A percentile compares a stretch with the other conserved stretches of the same genome.
These are phyloP conservation scores for Starmerella asiatica DNA, from an alignment of 805 yeast species.

Conservation along the genomic window DNA sequence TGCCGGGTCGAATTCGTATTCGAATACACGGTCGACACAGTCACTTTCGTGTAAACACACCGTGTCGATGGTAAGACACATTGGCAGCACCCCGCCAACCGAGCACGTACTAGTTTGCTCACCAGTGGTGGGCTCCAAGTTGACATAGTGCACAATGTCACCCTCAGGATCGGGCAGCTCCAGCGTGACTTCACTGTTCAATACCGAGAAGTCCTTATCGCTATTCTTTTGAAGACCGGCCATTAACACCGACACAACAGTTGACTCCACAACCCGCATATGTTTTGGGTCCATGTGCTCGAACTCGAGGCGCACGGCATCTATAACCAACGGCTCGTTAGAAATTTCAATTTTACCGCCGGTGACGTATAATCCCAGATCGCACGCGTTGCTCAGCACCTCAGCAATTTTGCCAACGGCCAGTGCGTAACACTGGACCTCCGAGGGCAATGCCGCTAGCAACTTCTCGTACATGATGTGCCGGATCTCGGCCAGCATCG, in stretches of 20 bases:
- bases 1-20: slow-evolving; percentile 37
- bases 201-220: slow-evolving; percentile 3
- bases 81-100: slow-evolving; percentile 52
- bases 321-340: neutral
- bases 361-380: slow-evolving; percentile 7
- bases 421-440: slow-evolving; percentile 29
- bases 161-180: slow-evolving; percentile 51
- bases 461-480: slow-evolving; percentile 15
- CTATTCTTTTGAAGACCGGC: neutral
- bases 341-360: neutral
- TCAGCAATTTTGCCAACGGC: slow-evolving; percentile 3
- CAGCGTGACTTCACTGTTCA: slow-evolving; percentile 30
- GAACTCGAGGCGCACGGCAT: slow-evolving; percentile 3
- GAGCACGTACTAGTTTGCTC: slow-evolving; percentile 27
- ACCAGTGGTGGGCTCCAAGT: slow-evolving; percentile 27
- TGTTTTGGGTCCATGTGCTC: slow-evolving; percentile 11
- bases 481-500: slow-evolving; percentile 17
- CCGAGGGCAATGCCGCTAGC: slow-evolving; percentile 7
- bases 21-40: slow-evolving; percentile 30
- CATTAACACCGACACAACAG: neutral
- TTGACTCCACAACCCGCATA: slow-evolving; percentile 6
- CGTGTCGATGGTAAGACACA: slow-evolving; percentile 31
- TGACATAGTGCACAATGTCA: slow-evolving; percentile 47
- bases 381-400: slow-evolving; percentile 1
- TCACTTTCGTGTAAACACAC: slow-evolving; percentile 4